Evolutionary conservation across 495 filamentous ascomycete species (phyloP).

Genomic region (Letharia columbiana): DNA sequence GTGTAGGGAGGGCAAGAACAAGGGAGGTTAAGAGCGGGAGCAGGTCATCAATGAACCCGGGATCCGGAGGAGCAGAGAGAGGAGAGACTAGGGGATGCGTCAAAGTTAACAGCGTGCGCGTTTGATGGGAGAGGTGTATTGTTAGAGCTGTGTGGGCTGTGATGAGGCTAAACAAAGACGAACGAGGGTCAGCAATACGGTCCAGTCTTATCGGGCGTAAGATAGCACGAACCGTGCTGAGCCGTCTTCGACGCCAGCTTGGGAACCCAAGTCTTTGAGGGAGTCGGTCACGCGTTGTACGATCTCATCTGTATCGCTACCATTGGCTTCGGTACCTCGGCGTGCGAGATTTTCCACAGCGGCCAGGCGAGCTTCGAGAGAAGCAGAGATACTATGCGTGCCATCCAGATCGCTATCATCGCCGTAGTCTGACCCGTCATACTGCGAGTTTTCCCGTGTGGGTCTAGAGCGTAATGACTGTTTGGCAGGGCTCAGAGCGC

Average conservation of each 20-base stretch:
- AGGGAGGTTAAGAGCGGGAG: slow-evolving; percentile 52
- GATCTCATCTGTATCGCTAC: slow-evolving; percentile 56
- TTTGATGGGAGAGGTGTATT: slow-evolving; percentile 77
- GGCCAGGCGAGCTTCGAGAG: slow-evolving; percentile 65
- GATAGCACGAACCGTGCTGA: slow-evolving; percentile 41
- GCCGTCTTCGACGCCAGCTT: slow-evolving; percentile 69
- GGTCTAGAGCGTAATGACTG: slow-evolving; percentile 25
- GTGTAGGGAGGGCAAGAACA: slow-evolving; percentile 47
- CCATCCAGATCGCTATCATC: slow-evolving; percentile 65
- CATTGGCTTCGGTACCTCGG: slow-evolving; percentile 63
- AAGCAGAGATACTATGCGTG: slow-evolving; percentile 58
- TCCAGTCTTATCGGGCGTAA: slow-evolving; percentile 36
- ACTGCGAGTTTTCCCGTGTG: slow-evolving; percentile 42
- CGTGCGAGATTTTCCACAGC: slow-evolving; percentile 67
- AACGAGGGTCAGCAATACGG: slow-evolving; percentile 22
- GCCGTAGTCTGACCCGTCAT: slow-evolving; percentile 52
- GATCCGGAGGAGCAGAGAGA: slow-evolving; percentile 61
- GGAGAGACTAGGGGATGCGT: slow-evolving; percentile 53
- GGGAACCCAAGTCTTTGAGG: slow-evolving; percentile 70
- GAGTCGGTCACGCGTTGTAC: slow-evolving; percentile 63
- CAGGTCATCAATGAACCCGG: slow-evolving; percentile 68
- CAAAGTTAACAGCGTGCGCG: slow-evolving; percentile 70
- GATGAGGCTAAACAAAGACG: slow-evolving; percentile 52
- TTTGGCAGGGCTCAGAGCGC: slow-evolving; percentile 12
- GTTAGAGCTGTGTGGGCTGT: slow-evolving; percentile 80